Base-by-base conservation (phyloP, 306 rosid species). In the Cyamopsis tetragonoloba region DNA sequence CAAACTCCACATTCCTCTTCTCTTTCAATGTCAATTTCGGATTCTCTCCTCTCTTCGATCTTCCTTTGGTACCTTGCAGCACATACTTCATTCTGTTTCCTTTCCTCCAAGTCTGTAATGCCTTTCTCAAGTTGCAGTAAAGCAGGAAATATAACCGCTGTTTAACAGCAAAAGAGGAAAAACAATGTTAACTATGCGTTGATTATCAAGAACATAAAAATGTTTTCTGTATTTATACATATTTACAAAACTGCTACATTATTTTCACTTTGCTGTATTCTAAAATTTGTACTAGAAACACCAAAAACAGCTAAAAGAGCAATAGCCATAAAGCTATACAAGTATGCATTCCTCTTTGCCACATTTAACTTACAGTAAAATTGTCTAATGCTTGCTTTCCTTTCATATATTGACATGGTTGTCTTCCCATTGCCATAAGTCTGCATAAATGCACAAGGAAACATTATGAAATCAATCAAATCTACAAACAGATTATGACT, bases 1-100 rank as follows among this genome's bases (percentile, higher is more conserved):
- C 98, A 93, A 83, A 93, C 89, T 10, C 96, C 93, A 68, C 98
- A 93, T 77, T 93, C 98, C 41, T 86, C 85, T 62, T 89, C 98
- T 79, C 97, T 86, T 75, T 88, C 96, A 8, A 79, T 70, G 79
- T 93, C 98, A 58, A 84, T 34, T 74, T 80, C 89, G 12, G 93
- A 78, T 24, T 77, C 68, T 62, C 27, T 81, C 72, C 62, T 80
- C 87, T 44, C 67, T 3, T 6, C 31, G 7, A 34, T 53, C 54
- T 62, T 86, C 66, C 79, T 84, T 82, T 68, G 86, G 79, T 79
- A 89, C 51, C 82, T 84, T 48, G 7, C 30, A 43, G 50, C 69
- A 57, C 77, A 82, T 2, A 80, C 66, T 76, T 89, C 93, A 38
- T 70, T 86, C 74, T 92, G 98, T 63, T 89, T 92, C 81, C 89